Evolutionary conservation across 352 stramenopile genomes (phyloP), one percentile per base, ranked within the genome.

Genomic region (Phytophthora citrophthora): DNA sequence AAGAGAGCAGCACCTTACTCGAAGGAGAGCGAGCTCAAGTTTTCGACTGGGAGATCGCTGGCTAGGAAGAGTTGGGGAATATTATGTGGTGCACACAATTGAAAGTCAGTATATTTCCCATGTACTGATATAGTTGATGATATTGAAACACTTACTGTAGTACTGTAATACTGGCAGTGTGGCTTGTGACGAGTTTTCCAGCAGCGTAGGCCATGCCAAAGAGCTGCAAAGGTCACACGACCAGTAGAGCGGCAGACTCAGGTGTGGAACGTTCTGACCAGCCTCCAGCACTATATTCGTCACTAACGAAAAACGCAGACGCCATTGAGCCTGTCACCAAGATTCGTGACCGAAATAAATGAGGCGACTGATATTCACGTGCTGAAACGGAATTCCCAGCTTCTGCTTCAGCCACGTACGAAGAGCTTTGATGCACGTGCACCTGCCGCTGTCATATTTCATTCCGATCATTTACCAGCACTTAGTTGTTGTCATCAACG

Each of bases 41-140:
- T 68, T 38, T 49, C 45, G 45, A 68, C 60, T 68, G 60, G 59
- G 52, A 26, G 56, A 54, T 61, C 40, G 10, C 38, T 62, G 59
- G 59, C 10, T 62, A 43, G 52, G 29, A 34, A 34, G 29, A 34
- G 29, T 34, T 34, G 29, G 29, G 29, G 9, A 13, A 34, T 13
- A 13, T 34, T 12, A 13, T 34, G 29, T 34, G 9, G 29, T 13
- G 29, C 12, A 34, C 29, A 34, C 29, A 34, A 34, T 34, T 10
- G 27, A 9, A 38, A 36, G 2, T 20, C 20, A 20, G 20, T 20
- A 20, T 20, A 20, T 20, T 20, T 20, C 2, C 1, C 20, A 20
- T 20, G 20, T 20, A 20, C 20, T 20, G 20, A 20, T 20, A 29
- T 29, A 29, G 6, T 29, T 29, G 26, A 1, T 29, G 26, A 29